These are phyloP conservation scores for Santalum album DNA, from an alignment of 164 flowering plant genomes.

Conservation along the genomic window DNA sequence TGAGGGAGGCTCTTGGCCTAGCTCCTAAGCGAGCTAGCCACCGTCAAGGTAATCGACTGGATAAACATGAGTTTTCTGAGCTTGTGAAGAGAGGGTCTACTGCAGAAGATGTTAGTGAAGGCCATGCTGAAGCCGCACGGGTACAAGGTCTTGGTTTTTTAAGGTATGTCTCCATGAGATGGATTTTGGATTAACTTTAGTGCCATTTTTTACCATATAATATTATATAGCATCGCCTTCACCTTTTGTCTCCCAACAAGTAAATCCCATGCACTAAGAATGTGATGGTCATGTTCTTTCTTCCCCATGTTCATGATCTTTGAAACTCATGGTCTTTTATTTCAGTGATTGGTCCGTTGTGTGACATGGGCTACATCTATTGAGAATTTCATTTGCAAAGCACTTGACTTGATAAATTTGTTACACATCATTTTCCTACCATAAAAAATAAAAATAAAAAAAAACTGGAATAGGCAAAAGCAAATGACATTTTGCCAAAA, in stretches of 20 bases:
- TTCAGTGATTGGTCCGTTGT: too few species aligned
- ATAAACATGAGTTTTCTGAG: slow-evolving; percentile 86
- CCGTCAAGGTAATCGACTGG: slow-evolving; percentile 77
- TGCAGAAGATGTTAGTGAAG: slow-evolving; percentile 88
- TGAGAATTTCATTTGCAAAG: too few species aligned
- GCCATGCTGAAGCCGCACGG: slow-evolving; percentile 83
- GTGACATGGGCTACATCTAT: too few species aligned
- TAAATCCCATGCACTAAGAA: background rate
- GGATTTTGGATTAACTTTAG: background rate
- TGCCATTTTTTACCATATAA: background rate
- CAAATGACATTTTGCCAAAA: too few species aligned
- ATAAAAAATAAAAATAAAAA: too few species aligned
- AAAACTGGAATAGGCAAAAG: too few species aligned
- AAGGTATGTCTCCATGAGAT: slow-evolving; percentile 33
- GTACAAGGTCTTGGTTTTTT: slow-evolving; percentile 90
- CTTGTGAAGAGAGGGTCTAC: slow-evolving; percentile 87
- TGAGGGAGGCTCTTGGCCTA: slow-evolving; percentile 95
- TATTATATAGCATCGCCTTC: background rate
- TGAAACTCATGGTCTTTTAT: too few species aligned
- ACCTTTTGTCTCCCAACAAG: background rate
- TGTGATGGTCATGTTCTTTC: too few species aligned
- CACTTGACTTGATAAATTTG: too few species aligned
- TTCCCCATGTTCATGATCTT: too few species aligned
- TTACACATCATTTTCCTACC: too few species aligned
- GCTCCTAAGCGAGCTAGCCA: slow-evolving; percentile 72